phyloP scores from a whole-genome alignment of 2,329 filamentous ascomycete species.

The Aspergillus sclerotialis region DNA sequence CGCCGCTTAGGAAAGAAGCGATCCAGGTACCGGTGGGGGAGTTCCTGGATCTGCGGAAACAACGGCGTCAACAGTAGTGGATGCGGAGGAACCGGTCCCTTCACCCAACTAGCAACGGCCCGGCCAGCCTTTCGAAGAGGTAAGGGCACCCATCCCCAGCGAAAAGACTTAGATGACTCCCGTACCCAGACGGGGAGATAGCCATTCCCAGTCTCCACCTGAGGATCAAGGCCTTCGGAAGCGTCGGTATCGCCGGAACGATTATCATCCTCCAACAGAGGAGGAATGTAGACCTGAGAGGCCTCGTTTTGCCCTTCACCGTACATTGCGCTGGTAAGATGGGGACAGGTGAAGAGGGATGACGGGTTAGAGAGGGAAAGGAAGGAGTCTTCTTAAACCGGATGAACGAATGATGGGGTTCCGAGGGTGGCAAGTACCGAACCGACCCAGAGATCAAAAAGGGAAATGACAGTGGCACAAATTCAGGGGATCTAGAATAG shows the following conservation, averaged over 20 bases:
- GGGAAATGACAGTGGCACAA: background rate
- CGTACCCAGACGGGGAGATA: constrained; percentile 41
- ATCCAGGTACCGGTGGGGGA: constrained; percentile 38
- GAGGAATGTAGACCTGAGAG: constrained; percentile 25
- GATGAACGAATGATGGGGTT: background rate
- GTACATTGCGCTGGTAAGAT: constrained; percentile 16
- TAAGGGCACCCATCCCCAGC: constrained; percentile 42
- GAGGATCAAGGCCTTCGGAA: constrained; percentile 24
- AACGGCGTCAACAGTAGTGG: constrained; percentile 40
- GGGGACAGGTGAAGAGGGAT: background rate
- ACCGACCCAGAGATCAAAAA: background rate
- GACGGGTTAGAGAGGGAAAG: constrained; percentile 10
- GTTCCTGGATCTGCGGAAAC: constrained; percentile 40
- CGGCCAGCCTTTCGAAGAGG: constrained; percentile 38
- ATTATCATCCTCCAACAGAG: constrained; percentile 29
- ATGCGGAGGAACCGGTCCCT: constrained; percentile 42
- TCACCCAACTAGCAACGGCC: constrained; percentile 38
- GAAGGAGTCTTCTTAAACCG: too few relatives aligned
- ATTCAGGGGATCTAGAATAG: background rate
- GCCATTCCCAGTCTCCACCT: constrained; percentile 17
- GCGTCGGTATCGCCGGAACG: constrained; percentile 25
- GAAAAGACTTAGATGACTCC: constrained; percentile 41
- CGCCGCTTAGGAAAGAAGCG: constrained; percentile 39
- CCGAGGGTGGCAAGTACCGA: background rate
- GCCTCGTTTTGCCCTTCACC: constrained; percentile 25